phyloP scores from a whole-genome alignment of 257 asterid genomes.

The Asclepias syriaca region DNA sequence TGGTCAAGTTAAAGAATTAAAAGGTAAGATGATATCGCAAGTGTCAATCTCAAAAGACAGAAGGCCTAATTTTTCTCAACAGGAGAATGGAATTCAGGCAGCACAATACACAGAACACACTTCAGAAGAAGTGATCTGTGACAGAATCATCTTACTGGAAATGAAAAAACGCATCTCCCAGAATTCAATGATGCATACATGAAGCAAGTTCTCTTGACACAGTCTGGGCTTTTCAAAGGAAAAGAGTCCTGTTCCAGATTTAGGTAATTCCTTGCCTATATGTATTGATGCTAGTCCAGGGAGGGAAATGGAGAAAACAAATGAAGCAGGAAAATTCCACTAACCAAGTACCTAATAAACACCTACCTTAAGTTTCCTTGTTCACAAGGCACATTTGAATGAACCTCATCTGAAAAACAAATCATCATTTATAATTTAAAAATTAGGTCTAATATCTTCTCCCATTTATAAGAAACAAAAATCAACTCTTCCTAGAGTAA shows the following conservation, averaged over 20 bases:
- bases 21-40: not conserved
- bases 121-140: not conserved
- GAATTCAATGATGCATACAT: not conserved
- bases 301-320: not conserved
- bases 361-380: not conserved
- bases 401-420: not conserved
- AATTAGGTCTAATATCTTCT: not conserved
- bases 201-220: not conserved
- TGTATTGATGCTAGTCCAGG: not conserved
- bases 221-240: not conserved
- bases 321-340: conserved; percentile 2
- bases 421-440: not conserved
- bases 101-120: not conserved
- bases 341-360: not conserved
- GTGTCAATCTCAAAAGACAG: not conserved
- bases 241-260: not conserved
- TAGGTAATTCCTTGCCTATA: not conserved
- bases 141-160: not conserved
- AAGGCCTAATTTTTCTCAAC: not conserved
- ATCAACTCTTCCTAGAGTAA: not conserved
- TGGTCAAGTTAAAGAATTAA: not conserved
- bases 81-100: not conserved
- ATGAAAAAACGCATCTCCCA: not conserved
- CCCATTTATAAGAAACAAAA: not conserved
- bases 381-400: not conserved